Conservation (phyloP, 148 eudicot genomes). For the Rhododendron williamsianum region DNA sequence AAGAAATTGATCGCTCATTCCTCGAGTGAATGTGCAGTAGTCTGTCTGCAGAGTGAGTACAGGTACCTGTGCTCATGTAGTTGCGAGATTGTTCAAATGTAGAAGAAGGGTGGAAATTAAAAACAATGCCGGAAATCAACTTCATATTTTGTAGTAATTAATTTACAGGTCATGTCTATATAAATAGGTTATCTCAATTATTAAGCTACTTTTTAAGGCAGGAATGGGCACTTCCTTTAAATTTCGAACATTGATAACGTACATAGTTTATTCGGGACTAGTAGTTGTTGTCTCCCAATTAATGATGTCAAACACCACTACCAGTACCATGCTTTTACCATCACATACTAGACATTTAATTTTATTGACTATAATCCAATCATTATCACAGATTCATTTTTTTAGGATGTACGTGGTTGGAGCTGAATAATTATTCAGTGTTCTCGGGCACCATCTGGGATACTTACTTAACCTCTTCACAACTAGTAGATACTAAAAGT, state of each 20-base stretch:
- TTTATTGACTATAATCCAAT: neutral
- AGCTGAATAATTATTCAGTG: neutral
- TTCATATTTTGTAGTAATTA: neutral
- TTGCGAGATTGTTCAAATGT: no score
- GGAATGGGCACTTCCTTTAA: neutral
- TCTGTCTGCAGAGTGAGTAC: no score
- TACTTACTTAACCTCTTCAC: neutral
- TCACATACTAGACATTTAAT: neutral
- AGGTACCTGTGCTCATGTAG: no score
- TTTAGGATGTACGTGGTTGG: neutral
- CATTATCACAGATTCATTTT: neutral
- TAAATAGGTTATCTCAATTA: neutral
- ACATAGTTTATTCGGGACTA: neutral
- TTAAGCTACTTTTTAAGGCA: neutral
- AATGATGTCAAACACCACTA: conserved; percentile 11
- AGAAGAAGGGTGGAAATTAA: no score
- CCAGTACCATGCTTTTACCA: neutral
- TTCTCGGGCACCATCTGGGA: neutral
- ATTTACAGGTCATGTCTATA: neutral
- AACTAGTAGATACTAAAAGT: neutral
- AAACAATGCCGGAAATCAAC: neutral
- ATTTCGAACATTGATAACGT: neutral
- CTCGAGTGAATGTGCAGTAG: no score
- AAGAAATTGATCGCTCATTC: no score
- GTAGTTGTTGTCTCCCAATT: neutral